phyloP scores from a whole-genome alignment of 495 filamentous ascomycete genomes.

The Xylaria cubensis region DNA sequence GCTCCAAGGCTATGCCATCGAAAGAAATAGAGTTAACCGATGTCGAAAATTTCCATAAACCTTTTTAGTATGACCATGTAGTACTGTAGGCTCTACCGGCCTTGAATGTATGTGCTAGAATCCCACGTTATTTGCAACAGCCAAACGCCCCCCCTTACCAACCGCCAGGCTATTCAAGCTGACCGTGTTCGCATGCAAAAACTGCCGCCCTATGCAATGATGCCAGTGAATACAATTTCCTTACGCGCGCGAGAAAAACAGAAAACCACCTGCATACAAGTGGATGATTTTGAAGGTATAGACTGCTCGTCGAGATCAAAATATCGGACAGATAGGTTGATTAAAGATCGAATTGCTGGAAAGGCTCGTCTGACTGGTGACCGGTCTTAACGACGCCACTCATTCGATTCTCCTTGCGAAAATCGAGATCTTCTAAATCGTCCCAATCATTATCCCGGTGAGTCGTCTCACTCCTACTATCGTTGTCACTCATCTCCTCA shows the following conservation, averaged over 20 bases:
- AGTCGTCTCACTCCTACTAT: conserved; percentile 47
- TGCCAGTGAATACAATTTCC: conserved; percentile 36
- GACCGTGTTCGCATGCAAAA: conserved; percentile 42
- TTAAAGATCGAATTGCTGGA: conserved; percentile 72
- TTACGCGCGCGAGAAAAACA: conserved; percentile 32
- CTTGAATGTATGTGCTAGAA: conserved; percentile 43
- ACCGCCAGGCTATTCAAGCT: conserved; percentile 35
- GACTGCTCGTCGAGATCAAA: neutral
- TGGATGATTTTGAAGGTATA: neutral
- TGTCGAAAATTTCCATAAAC: conserved; percentile 27
- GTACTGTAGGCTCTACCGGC: conserved; percentile 22
- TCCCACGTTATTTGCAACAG: conserved; percentile 43
- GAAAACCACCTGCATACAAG: conserved; percentile 31
- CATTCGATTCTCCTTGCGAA: conserved; percentile 66
- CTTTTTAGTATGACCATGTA: conserved; percentile 29
- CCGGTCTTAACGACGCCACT: conserved; percentile 72
- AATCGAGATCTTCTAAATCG: conserved; percentile 51
- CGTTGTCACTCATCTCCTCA: conserved; percentile 72
- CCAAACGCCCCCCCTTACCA: conserved; percentile 40
- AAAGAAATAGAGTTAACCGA: conserved; percentile 17
- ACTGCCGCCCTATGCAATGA: conserved; percentile 44
- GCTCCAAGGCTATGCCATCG: conserved; percentile 1
- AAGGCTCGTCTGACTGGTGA: conserved; percentile 72
- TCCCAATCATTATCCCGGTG: conserved; percentile 59
- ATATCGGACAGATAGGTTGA: conserved; percentile 18